phyloP scores from a whole-genome alignment of 768 basidiomycete species.

The Amanita exitialis region DNA sequence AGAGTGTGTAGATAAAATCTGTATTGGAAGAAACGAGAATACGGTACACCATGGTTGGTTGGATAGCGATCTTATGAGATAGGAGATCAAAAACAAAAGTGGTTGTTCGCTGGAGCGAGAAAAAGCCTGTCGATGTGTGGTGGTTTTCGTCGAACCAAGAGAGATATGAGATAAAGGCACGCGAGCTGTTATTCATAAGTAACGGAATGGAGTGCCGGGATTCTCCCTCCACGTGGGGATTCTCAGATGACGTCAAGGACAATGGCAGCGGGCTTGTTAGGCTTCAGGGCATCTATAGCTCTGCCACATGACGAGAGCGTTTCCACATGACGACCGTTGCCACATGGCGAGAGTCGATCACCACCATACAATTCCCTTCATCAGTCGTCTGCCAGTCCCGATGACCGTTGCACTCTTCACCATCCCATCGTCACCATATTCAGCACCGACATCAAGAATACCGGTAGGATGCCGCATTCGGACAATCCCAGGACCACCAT shows the following conservation, averaged over 20 bases:
- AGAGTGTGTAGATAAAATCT: conserved; percentile 48
- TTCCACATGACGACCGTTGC: neutral
- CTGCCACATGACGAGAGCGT: no score
- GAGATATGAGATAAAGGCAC: no score
- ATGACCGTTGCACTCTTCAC: conserved; percentile 54
- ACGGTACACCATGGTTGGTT: conserved; percentile 14
- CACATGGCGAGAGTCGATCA: conserved; percentile 15
- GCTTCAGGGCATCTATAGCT: no score
- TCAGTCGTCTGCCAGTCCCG: conserved; percentile 58
- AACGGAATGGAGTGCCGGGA: neutral
- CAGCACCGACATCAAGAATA: conserved; percentile 55
- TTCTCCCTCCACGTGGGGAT: neutral
- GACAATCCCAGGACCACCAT: conserved; percentile 20
- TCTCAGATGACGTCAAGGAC: neutral
- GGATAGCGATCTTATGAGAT: neutral
- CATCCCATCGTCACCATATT: conserved; percentile 32
- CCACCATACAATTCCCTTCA: conserved; percentile 66
- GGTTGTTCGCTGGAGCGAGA: neutral
- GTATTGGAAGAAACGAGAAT: conserved; percentile 65
- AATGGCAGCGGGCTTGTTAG: no score
- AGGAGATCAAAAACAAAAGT: neutral
- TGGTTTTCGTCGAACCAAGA: no score
- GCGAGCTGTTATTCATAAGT: neutral
- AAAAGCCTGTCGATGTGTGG: no score
- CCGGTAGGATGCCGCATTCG: conserved; percentile 60